Evolutionary conservation across 495 filamentous ascomycete species (phyloP), one percentile per base, ranked within the genome.

Genomic region (Rhypophila decipiens): DNA sequence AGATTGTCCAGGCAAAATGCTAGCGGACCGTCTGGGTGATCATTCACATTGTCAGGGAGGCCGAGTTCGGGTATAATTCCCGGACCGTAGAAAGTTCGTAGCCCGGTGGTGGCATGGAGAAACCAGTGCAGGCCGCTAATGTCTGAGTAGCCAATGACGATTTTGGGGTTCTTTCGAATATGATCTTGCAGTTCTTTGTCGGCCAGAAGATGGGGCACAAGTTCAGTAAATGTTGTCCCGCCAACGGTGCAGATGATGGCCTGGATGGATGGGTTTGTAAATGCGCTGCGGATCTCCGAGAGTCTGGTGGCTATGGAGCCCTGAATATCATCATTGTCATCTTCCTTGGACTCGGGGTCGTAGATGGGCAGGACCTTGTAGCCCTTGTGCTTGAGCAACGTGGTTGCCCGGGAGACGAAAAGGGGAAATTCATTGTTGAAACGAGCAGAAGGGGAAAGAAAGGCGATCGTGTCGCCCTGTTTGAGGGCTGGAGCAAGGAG

Each of bases 41-140:
- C 50, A 40, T 55, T 52, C 24, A 52, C 3, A 12, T 39, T 50
- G 29, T 23, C n/a, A n/a, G 50, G 35, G 5, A 51, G 54, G 31
- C 55, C 64, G 10, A 65, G 56, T 47, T 63, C 59, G 17, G 56
- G 50, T 13, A 69, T 47, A 9, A 49, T 53, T 9, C 52, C 51
- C 0, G 67, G 63, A 0, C 66, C 65, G 44, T 65, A 65, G 46
- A 68, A 68, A n/a, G 61, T 63, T n/a, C 59, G 58, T 10, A 70
- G 50, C 11, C 63, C 61, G 4, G 54, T 44, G 24, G 44, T n/a
- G 10, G 58, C 50, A 40, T 56, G 50, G 24, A 68, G 48, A 23
- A 65, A 60, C 52, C 63, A 61, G 41, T 64, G 57, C 12, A 68
- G 37, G 23, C 58, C 53, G 22, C 64, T 66, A 35, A 64, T 67